Evolutionary conservation across 805 yeast genomes (phyloP), one percentile per base, ranked within the genome.

Genomic region (Suhomyces vadensis): DNA sequence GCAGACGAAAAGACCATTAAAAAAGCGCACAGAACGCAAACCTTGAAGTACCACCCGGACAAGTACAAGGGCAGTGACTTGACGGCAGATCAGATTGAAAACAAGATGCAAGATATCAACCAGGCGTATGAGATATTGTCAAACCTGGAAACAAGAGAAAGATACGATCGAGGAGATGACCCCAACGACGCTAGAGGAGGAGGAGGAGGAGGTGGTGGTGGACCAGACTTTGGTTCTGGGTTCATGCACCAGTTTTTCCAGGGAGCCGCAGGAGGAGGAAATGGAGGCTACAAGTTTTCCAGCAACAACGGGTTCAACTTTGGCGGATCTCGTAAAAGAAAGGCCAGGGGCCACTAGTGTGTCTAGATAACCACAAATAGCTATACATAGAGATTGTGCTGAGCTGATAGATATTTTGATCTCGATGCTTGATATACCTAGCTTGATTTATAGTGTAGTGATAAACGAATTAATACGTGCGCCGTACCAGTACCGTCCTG

Each of bases 21-120:
- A 55, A 84, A 81, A 61, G 95, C 95, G 0, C 85, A 90, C 65
- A 73, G 97, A 46, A 73, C 81, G 6, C 78, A 83, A 57, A 85
- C 94, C 26, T 83, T 85, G 57, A 82, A 82, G 58, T 88, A 77
- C 62, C 99, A 92, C 60, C 99, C 99, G 0, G 99, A 92, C 65
- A 94, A 92, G 62, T 83, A 87, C 59, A 82, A 81, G 55, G 73
- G 73, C 1, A 83, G 81, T 26, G 87, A 83, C 29, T 61, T 85
- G 47, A 72, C 82, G 6, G 75, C 79, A 22, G 87, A 82, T 24
- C 78, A 85, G 46, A 84, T 85, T 27, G 96, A 89, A 63, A 71
- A 71, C 39, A 87, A 86, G 56, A 94, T 92, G 91, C 89, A 95
- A 38, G 91, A 85, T 43, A 87, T 92, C 50, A 94, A 92, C 64